Evolutionary conservation across 1,139 yeast genomes (phyloP), one percentile per base, ranked within the genome.

Genomic region (Wickerhamomyces sp.): DNA sequence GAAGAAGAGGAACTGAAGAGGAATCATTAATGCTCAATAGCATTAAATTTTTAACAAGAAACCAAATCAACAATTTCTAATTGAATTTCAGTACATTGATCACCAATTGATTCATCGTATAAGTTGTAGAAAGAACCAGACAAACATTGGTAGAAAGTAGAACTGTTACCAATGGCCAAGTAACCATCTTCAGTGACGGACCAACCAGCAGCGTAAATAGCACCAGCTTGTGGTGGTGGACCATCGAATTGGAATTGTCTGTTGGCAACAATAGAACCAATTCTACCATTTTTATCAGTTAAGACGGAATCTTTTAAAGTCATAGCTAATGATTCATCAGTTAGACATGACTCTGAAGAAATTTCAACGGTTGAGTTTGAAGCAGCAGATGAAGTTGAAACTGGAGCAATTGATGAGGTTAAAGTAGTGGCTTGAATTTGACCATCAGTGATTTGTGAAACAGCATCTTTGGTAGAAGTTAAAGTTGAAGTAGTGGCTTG

Each of bases 191-290:
- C 61, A 48, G 81, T 73, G 58, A 83, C 69, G 42, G 85, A 73
- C 93, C 93, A 85, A 56, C 93, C 93, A 48, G 81, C 86, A 61
- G 93, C 91, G 68, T 81, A 84, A 66, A 84, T 79, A 57, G 89
- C 76, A 67, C 91, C 93, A 50, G 91, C 90, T 75, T 84, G 93
- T 59, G 91, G 90, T 68, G 90, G 88, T 57, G 93, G 93, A 66
- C 91, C 91, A 63, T 84, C 91, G 61, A 84, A 84, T 72, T 84
- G 91, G 82, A 84, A 83, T 73, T 84, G 91, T 71, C 83, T 77
- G 81, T 83, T 83, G 53, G 90, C 84, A 59, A 84, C 91, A 67
- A 84, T 83, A 48, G 89, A 79, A 62, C 90, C 90, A 57, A 83
- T 71, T 78, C 91, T 81, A 49, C 86, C 87, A 48, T 68, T 56